phyloP scores from a whole-genome alignment of 2,329 filamentous ascomycete species.

The Aspergillus sp. region DNA sequence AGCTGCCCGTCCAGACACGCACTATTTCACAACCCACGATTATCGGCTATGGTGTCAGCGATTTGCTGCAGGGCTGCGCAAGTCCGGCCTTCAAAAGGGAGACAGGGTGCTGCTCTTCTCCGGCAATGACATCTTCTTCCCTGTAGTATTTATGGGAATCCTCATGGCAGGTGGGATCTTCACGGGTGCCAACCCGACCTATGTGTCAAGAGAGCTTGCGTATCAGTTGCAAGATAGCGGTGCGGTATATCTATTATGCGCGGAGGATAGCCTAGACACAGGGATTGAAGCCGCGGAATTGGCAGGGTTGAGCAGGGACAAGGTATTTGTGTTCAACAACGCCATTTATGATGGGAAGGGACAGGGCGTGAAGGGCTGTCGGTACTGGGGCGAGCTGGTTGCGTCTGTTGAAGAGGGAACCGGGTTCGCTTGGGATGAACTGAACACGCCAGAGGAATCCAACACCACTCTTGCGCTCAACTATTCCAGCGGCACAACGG shows the following conservation, averaged over 20 bases:
- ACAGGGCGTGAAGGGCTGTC: constrained; percentile 42
- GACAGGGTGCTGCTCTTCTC: constrained; percentile 74
- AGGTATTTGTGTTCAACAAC: constrained; percentile 67
- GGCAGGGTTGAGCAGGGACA: constrained; percentile 54
- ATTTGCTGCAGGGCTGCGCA: constrained; percentile 66
- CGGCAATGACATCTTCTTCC: constrained; percentile 72
- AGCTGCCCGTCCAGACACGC: constrained; percentile 64
- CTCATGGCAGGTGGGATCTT: constrained; percentile 79
- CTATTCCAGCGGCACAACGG: constrained; percentile 73
- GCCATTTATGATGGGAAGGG: constrained; percentile 47
- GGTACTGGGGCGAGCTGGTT: constrained; percentile 66
- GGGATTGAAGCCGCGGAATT: constrained; percentile 65
- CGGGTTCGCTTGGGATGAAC: constrained; percentile 60
- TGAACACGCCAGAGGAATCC: constrained; percentile 42
- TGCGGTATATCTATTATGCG: constrained; percentile 63
- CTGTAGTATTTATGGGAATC: constrained; percentile 68
- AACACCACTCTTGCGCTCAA: constrained; percentile 63
- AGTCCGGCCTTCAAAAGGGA: constrained; percentile 63
- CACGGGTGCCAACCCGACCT: constrained; percentile 71
- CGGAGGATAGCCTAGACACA: constrained; percentile 59
- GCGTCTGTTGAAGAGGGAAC: constrained; percentile 52
- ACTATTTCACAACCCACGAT: constrained; percentile 62
- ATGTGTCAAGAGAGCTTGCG: constrained; percentile 68
- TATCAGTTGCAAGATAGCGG: constrained; percentile 73
- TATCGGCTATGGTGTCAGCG: constrained; percentile 72